phyloP scores from a whole-genome alignment of 768 basidiomycete genomes.

The Calocybe cyanea region DNA sequence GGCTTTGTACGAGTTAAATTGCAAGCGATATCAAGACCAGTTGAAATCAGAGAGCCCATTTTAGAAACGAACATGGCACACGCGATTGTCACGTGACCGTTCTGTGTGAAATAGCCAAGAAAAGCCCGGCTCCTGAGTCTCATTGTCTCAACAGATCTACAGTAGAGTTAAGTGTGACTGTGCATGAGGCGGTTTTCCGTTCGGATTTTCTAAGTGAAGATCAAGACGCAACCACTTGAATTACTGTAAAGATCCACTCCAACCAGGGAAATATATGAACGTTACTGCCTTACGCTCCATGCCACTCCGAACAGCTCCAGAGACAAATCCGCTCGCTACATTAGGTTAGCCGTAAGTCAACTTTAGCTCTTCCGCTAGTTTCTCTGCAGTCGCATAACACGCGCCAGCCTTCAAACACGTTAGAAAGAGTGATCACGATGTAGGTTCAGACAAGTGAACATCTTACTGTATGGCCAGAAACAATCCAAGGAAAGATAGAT shows the following conservation, averaged over 20 bases:
- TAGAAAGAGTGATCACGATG: not conserved
- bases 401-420: slow-evolving; percentile 10
- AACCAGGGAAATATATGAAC: too few relatives aligned
- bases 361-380: slow-evolving; percentile 14
- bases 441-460: not conserved
- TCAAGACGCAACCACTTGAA: too few relatives aligned
- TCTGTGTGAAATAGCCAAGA: not conserved
- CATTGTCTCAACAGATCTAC: too few relatives aligned
- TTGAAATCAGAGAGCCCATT: slow-evolving; percentile 14
- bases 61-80: slow-evolving; percentile 4
- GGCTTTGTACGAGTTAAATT: slow-evolving; percentile 14
- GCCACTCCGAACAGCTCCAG: too few relatives aligned
- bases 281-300: too few relatives aligned
- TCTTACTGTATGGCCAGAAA: slow-evolving; percentile 38
- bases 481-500: slow-evolving; percentile 36
- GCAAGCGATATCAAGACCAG: slow-evolving; percentile 2
- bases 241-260: too few relatives aligned
- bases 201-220: too few relatives aligned
- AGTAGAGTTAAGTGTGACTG: too few relatives aligned
- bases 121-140: too few relatives aligned
- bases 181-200: too few relatives aligned
- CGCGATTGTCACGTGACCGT: slow-evolving; percentile 14
- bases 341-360: not conserved
- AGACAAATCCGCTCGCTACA: too few relatives aligned
- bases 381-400: slow-evolving; percentile 15